Percentiles rank a stretch among this genome's conserved stretches.
phyloP scores from a whole-genome alignment of 805 yeast genomes.

The Candida maesae region DNA sequence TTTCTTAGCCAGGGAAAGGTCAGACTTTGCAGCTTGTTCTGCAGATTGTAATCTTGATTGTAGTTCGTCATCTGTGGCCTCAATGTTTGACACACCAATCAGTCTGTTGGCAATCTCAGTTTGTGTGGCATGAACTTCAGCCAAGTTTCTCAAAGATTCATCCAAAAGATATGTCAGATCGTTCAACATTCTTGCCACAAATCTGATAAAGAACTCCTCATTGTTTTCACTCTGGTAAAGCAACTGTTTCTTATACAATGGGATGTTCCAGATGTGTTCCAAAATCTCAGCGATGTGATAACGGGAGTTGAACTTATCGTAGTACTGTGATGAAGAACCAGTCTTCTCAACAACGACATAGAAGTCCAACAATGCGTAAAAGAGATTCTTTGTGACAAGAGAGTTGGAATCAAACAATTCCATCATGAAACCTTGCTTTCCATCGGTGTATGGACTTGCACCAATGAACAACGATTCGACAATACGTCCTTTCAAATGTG shows the following conservation, averaged over 20 bases:
- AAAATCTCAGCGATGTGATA: slow-evolving; percentile 80
- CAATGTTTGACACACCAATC: slow-evolving; percentile 27
- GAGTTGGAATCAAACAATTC: slow-evolving; percentile 60
- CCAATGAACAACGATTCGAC: slow-evolving; percentile 82
- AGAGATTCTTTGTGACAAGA: slow-evolving; percentile 57
- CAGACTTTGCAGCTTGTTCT: slow-evolving; percentile 75
- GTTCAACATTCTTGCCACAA: slow-evolving; percentile 91
- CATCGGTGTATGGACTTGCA: slow-evolving; percentile 50
- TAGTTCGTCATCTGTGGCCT: slow-evolving; percentile 61
- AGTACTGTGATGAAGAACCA: slow-evolving; percentile 91
- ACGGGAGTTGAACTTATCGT: slow-evolving; percentile 91
- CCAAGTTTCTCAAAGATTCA: slow-evolving; percentile 79
- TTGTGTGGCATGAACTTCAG: slow-evolving; percentile 73
- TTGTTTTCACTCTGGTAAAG: slow-evolving; percentile 60
- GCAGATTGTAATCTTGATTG: slow-evolving; percentile 52
- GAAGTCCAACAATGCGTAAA: slow-evolving; percentile 82
- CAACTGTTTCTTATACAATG: slow-evolving; percentile 64
- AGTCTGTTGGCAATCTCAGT: slow-evolving; percentile 53
- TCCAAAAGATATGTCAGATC: slow-evolving; percentile 90
- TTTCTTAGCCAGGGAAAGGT: slow-evolving; percentile 78
- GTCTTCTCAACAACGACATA: slow-evolving; percentile 95
- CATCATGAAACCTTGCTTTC: slow-evolving; percentile 70
- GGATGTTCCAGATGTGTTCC: slow-evolving; percentile 78
- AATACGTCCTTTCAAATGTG: slow-evolving; percentile 83
- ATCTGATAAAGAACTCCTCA: slow-evolving; percentile 83